Evolutionary conservation across 345 rosid genomes (phyloP).

Genomic region (Triadica sebifera): DNA sequence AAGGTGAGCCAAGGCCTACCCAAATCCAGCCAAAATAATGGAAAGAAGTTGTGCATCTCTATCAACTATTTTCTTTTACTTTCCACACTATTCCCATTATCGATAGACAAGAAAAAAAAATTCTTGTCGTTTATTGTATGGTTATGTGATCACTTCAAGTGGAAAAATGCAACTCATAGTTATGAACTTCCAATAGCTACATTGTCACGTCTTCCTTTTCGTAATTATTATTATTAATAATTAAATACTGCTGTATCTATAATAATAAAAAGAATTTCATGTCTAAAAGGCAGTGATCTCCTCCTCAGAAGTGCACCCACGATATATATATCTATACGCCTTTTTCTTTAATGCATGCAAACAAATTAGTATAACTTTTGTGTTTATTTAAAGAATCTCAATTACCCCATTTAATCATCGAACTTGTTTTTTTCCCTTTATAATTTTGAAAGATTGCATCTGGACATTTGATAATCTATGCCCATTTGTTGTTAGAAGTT

Average conservation of each 20-base stretch:
- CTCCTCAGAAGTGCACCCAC: slow-evolving; percentile 41
- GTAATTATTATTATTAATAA: too few relatives aligned
- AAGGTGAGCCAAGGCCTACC: background rate
- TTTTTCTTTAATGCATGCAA: slow-evolving; percentile 17
- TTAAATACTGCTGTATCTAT: too few relatives aligned
- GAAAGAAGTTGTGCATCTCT: background rate
- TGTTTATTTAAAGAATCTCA: slow-evolving; percentile 9
- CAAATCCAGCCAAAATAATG: too few relatives aligned
- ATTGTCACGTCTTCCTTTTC: background rate
- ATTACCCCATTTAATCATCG: background rate
- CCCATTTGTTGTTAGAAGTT: too few relatives aligned
- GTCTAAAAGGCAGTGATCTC: slow-evolving; percentile 24
- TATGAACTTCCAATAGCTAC: background rate
- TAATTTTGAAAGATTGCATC: background rate
- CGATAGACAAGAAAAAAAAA: background rate
- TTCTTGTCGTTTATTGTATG: slow-evolving; percentile 18
- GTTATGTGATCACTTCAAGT: slow-evolving; percentile 6
- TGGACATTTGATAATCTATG: too few relatives aligned
- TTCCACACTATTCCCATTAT: slow-evolving; percentile 19
- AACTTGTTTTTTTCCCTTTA: background rate
- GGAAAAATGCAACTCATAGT: slow-evolving; percentile 20
- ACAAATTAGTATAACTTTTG: slow-evolving; percentile 23
- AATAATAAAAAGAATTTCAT: background rate
- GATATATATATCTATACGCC: too few relatives aligned
- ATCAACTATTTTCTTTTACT: background rate